Evolutionary conservation across 441 rosid genomes (phyloP).

Genomic region (Erodium trifolium): DNA sequence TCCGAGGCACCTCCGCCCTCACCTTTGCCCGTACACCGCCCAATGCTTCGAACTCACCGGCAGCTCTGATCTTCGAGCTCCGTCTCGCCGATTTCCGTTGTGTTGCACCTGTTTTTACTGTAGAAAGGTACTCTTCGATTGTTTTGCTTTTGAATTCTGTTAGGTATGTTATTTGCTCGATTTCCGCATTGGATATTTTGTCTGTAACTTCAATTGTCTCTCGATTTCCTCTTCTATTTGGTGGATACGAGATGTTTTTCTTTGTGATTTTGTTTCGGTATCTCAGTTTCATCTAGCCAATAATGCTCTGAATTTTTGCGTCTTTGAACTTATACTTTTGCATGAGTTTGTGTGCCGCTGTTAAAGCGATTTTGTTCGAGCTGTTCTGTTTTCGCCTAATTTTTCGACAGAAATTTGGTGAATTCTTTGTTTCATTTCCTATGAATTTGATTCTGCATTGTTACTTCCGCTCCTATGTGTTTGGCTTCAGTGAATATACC

Average conservation of each 20-base stretch:
- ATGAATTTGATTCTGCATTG: too few species aligned
- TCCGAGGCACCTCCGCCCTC: too few species aligned
- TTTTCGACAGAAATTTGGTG: neutral
- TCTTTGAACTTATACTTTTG: neutral
- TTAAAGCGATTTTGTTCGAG: neutral
- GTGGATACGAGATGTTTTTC: too few species aligned
- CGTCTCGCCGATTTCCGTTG: conserved; percentile 16
- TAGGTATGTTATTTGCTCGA: neutral
- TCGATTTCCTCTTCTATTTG: neutral
- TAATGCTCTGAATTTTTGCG: neutral
- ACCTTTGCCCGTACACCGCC: too few species aligned
- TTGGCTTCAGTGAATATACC: too few species aligned
- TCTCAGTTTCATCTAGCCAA: neutral
- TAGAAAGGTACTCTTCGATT: conserved; percentile 16
- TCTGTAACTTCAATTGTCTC: neutral
- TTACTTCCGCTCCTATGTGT: too few species aligned
- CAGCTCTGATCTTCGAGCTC: conserved; percentile 12
- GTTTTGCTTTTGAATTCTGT: neutral
- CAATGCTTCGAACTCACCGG: neutral
- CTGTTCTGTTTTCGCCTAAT: neutral
- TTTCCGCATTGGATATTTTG: conserved; percentile 10
- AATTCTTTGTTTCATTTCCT: neutral
- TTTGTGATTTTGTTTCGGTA: too few species aligned
- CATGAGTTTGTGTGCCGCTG: neutral
- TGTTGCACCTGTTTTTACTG: neutral